phyloP scores from a whole-genome alignment of 2,329 filamentous ascomycete genomes.

The Cryphonectria parasitica region DNA sequence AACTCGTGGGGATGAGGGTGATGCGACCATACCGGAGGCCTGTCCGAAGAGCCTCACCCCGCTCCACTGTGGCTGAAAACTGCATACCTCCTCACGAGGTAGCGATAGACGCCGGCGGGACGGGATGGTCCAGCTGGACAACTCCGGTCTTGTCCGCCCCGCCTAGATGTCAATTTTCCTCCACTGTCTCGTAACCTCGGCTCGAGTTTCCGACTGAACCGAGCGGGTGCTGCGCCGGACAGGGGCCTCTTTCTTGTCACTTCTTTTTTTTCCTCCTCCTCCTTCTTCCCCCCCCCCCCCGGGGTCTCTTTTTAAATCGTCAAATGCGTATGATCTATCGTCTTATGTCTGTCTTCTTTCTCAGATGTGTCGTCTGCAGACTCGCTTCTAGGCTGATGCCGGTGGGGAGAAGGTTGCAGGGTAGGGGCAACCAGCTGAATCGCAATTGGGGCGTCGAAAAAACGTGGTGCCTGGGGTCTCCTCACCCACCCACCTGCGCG shows the following conservation, averaged over 20 bases:
- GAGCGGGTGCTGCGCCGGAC: background rate
- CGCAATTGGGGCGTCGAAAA: conserved; percentile 19
- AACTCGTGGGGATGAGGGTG: conserved; percentile 13
- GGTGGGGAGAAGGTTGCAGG: conserved; percentile 1
- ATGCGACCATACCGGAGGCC: conserved; percentile 27
- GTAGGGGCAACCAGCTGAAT: conserved; percentile 1
- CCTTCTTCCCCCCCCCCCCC: too few species aligned
- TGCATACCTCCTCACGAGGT: conserved; percentile 12
- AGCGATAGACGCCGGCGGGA: background rate
- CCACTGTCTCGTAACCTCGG: conserved; percentile 2
- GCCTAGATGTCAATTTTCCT: background rate
- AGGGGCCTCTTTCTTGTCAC: background rate
- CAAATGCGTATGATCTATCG: background rate
- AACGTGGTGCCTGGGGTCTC: conserved; percentile 22
- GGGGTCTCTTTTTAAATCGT: background rate
- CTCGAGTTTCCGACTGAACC: background rate
- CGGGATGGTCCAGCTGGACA: conserved; percentile 1
- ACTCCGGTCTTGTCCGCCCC: conserved; percentile 4
- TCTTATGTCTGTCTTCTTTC: background rate
- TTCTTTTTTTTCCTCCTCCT: too few species aligned
- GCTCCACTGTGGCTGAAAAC: conserved; percentile 21
- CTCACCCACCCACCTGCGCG: background rate
- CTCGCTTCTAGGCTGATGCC: background rate
- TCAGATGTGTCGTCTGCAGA: background rate
- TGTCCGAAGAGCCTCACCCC: conserved; percentile 29